Evolutionary conservation across 768 basidiomycete species (phyloP).

Genomic region (Leccinum truebloodii): DNA sequence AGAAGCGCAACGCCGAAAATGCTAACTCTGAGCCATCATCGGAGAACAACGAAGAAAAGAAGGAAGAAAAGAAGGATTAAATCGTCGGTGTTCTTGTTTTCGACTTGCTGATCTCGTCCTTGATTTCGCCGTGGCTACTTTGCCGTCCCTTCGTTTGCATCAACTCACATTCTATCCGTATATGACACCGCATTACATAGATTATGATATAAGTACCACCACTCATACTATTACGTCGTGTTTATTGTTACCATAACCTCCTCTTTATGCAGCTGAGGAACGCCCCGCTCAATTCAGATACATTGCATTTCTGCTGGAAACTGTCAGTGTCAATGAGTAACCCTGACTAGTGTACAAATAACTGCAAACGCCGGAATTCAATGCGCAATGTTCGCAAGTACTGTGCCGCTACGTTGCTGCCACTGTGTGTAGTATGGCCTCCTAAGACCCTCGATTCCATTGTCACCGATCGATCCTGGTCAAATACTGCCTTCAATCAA

Average conservation of each 20-base stretch:
- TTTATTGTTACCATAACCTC: conserved; percentile 17
- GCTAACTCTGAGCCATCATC: conserved; percentile 31
- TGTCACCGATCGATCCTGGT: no score
- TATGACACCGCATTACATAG: conserved; percentile 26
- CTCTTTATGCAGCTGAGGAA: conserved; percentile 19
- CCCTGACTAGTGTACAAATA: no score
- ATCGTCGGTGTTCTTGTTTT: neutral
- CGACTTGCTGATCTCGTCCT: conserved; percentile 6
- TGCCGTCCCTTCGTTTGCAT: conserved; percentile 32
- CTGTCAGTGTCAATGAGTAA: no score
- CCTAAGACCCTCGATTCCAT: no score
- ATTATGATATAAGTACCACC: conserved; percentile 32
- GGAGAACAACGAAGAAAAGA: conserved; percentile 58
- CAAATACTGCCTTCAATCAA: no score
- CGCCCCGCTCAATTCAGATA: conserved; percentile 28
- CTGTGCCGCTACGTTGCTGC: no score
- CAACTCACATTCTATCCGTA: neutral
- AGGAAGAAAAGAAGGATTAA: conserved; percentile 92
- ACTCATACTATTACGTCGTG: conserved; percentile 25
- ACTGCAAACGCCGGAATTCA: no score
- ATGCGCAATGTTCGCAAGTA: no score
- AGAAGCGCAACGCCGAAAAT: conserved; percentile 84
- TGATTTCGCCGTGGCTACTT: conserved; percentile 10
- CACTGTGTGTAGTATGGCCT: no score
- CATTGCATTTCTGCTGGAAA: neutral